phyloP scores from a whole-genome alignment of 306 rosid genomes.

The Cicer yamashitae region DNA sequence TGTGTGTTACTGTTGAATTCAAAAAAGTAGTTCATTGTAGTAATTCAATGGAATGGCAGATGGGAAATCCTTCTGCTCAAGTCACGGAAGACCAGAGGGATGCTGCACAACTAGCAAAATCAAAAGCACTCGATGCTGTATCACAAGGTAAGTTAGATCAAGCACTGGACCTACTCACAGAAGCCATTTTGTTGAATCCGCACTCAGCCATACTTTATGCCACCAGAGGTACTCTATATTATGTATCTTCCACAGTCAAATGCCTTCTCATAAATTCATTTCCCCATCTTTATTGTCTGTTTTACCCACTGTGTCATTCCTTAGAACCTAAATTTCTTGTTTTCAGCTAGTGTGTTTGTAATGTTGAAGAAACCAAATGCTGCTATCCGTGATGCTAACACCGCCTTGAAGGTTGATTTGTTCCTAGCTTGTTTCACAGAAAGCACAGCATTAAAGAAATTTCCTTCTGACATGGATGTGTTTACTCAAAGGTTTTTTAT shows the following conservation, averaged over 20 bases:
- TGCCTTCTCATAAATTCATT: background rate
- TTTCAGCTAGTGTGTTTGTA: constrained; percentile 71
- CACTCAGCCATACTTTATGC: constrained; percentile 81
- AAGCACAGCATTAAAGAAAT: background rate
- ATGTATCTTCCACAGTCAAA: constrained; percentile 4
- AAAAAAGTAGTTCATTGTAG: background rate
- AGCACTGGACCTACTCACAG: constrained; percentile 74
- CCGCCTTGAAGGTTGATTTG: constrained; percentile 70
- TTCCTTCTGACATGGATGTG: background rate
- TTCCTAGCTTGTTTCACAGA: constrained; percentile 28
- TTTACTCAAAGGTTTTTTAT: constrained; percentile 27
- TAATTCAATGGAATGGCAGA: constrained; percentile 50
- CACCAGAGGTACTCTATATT: constrained; percentile 63
- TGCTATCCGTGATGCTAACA: constrained; percentile 81
- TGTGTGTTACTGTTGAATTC: background rate
- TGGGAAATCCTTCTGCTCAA: constrained; percentile 67
- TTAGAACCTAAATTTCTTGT: constrained; percentile 38
- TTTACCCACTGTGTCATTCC: constrained; percentile 30
- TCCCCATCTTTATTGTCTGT: background rate
- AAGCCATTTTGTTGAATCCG: constrained; percentile 81
- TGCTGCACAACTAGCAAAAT: constrained; percentile 68
- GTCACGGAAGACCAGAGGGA: constrained; percentile 72
- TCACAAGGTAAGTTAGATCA: constrained; percentile 70
- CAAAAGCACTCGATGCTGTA: constrained; percentile 63
- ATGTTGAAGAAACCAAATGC: constrained; percentile 83